These are phyloP conservation scores for Cutaneotrichosporon dermatis DNA, from an alignment of 1,284 basidiomycete genomes.

Conservation along the genomic window DNA sequence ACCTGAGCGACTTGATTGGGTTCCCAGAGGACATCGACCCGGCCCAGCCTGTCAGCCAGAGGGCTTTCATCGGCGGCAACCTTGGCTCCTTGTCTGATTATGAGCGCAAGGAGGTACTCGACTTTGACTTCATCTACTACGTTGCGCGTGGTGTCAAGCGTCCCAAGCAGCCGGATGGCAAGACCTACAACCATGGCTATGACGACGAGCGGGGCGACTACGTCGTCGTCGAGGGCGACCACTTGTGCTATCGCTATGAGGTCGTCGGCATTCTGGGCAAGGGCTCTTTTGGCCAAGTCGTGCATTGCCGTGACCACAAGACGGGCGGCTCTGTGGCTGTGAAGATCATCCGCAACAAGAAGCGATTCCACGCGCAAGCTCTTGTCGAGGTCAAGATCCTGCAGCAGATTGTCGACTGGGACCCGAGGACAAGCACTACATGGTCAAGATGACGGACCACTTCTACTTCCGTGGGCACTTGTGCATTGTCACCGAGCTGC, in stretches of 20 bases:
- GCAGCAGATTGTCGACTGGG: conserved; percentile 95
- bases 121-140: conserved; percentile 80
- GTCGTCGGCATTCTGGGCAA: conserved; percentile 88
- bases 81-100: conserved; percentile 69
- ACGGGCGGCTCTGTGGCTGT: conserved; percentile 96
- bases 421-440: conserved; percentile 92
- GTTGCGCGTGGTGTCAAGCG: conserved; percentile 27
- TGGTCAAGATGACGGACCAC: conserved; percentile 97
- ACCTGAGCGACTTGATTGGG: conserved; percentile 80
- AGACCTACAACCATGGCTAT: conserved; percentile 88
- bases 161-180: conserved; percentile 56
- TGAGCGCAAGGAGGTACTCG: conserved; percentile 86
- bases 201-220: conserved; percentile 99
- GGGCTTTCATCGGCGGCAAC: conserved; percentile 47
- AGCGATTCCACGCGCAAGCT: conserved; percentile 97
- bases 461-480: conserved; percentile 98
- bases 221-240: conserved; percentile 81
- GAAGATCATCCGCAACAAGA: conserved; percentile 99
- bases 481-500: conserved; percentile 95
- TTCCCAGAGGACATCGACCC: conserved; percentile 88
- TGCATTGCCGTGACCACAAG: conserved; percentile 92
- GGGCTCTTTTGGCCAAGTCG: conserved; percentile 96
- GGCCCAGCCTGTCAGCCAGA: conserved; percentile 62
- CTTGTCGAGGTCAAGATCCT: conserved; percentile 98
- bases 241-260: conserved; percentile 94